Conservation (phyloP, 768 basidiomycete species). For the Auriscalpium vulgare region DNA sequence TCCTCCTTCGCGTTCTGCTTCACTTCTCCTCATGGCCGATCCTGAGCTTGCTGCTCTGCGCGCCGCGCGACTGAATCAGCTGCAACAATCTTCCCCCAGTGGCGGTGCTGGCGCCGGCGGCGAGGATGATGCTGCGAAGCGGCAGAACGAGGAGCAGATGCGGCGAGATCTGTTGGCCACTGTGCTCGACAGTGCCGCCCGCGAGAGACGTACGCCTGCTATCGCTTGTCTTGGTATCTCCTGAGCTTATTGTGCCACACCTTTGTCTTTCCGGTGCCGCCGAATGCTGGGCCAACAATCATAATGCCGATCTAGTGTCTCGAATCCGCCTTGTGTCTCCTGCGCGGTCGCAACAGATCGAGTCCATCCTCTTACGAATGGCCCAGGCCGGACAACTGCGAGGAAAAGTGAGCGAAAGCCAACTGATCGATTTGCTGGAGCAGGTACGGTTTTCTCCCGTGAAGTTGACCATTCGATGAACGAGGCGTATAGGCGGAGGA, state of each 20-base stretch:
- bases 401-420: conserved; percentile 67
- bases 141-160: conserved; percentile 61
- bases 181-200: conserved; percentile 13
- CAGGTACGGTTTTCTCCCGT: conserved; percentile 43
- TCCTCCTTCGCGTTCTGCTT: background rate
- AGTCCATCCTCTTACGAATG: conserved; percentile 72
- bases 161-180: conserved; percentile 47
- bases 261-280: background rate
- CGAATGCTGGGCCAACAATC: too few relatives aligned
- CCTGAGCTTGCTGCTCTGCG: conserved; percentile 37
- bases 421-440: conserved; percentile 79
- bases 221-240: background rate
- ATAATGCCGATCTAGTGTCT: conserved; percentile 44
- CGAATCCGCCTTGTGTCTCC: conserved; percentile 85
- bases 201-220: conserved; percentile 11
- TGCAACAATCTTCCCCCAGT: conserved; percentile 22
- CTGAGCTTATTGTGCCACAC: background rate
- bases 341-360: conserved; percentile 72
- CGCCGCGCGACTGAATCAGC: conserved; percentile 34
- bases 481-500: conserved; percentile 31
- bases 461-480: too few relatives aligned
- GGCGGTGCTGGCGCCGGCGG: conserved; percentile 35
- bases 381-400: conserved; percentile 77
- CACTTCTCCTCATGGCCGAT: conserved; percentile 19
- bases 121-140: conserved; percentile 35